Conservation (phyloP, 176 grass and related monocot species). For the Bromus sterilis region DNA sequence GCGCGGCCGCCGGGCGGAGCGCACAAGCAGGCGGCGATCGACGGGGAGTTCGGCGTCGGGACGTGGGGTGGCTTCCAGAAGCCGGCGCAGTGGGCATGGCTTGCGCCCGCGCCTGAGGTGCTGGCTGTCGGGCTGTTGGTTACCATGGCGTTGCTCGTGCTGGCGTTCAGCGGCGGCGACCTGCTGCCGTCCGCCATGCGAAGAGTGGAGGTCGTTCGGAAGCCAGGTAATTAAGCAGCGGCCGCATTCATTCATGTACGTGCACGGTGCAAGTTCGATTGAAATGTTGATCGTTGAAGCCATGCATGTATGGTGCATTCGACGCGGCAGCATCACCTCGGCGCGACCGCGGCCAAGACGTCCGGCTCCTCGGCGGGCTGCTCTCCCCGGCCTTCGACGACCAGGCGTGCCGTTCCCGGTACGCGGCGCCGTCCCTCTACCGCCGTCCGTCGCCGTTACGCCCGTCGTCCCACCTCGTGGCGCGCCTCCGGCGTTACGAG, state of each 20-base stretch:
- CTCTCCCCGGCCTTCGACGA: constrained; percentile 46
- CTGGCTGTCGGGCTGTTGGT: neutral
- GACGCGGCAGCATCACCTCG: neutral
- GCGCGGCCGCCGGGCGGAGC: neutral
- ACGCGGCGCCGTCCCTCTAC: constrained; percentile 17
- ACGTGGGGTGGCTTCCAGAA: neutral
- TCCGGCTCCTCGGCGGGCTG: constrained; percentile 52
- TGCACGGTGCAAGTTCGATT: neutral
- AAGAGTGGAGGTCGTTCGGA: neutral
- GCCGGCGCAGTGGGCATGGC: neutral
- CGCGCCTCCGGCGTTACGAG: constrained; percentile 59
- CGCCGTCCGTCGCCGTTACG: constrained; percentile 35
- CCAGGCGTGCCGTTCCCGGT: constrained; percentile 35
- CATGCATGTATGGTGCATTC: constrained; percentile 1
- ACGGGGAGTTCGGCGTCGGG: neutral
- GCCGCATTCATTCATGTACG: neutral
- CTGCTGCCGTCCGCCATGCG: neutral
- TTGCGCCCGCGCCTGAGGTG: neutral
- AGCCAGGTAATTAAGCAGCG: neutral
- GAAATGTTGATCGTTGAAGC: neutral
- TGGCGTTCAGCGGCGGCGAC: neutral
- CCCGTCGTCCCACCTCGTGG: constrained; percentile 42
- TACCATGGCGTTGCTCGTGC: neutral
- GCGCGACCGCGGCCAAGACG: constrained; percentile 16
- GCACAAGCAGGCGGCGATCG: neutral